phyloP scores from a whole-genome alignment of 768 basidiomycete genomes.

The Pisolithus albus region DNA sequence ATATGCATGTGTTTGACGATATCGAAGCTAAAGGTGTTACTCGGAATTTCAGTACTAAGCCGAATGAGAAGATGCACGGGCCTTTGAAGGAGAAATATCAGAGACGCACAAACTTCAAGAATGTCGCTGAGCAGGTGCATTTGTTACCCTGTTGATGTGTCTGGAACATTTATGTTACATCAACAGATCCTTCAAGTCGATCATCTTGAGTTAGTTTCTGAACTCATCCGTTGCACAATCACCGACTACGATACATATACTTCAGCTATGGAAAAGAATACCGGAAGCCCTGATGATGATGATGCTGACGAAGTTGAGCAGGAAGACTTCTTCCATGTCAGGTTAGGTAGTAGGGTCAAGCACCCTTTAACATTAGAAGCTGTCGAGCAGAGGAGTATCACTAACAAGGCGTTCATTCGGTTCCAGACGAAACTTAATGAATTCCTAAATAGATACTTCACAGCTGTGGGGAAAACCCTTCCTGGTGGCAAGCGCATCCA shows the following conservation, averaged over 20 bases:
- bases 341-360: not conserved
- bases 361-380: not conserved
- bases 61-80: constrained; percentile 25
- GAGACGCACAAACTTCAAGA: constrained; percentile 27
- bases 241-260: not conserved
- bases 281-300: not conserved
- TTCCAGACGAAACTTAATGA: not conserved
- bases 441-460: not conserved
- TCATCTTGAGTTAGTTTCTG: not conserved
- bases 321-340: not conserved
- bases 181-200: not conserved
- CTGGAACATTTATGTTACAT: not conserved
- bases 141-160: not conserved
- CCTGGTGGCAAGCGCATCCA: not conserved
- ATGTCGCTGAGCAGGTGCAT: constrained; percentile 24
- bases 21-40: constrained; percentile 28
- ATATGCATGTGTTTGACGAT: constrained; percentile 27
- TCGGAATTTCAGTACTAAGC: constrained; percentile 25
- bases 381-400: not conserved
- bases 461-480: not conserved
- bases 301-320: not conserved
- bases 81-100: constrained; percentile 21
- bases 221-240: not conserved
- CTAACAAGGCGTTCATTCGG: not conserved
- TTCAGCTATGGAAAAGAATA: not conserved